Evolutionary conservation across 2,329 filamentous ascomycete genomes (phyloP).

Genomic region (Neopestalotiopsis sp.): DNA sequence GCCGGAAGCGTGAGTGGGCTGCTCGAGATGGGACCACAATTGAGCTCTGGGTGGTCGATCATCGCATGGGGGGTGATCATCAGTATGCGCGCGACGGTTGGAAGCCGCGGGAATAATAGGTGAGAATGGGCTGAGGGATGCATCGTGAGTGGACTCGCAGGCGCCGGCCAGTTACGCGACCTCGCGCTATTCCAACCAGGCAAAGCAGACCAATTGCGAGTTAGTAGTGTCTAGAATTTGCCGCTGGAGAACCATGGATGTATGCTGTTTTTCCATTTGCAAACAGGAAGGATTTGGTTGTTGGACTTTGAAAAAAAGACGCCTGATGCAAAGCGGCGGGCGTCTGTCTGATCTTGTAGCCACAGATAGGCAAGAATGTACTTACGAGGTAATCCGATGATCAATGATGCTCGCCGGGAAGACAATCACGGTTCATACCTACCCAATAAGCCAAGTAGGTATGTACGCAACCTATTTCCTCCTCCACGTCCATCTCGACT

Average conservation of each 20-base stretch:
- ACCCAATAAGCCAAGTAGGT: too few relatives aligned
- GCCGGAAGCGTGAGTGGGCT: background rate
- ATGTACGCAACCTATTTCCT: background rate
- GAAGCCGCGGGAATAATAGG: slow-evolving; percentile 10
- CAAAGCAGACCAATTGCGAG: background rate
- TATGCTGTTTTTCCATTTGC: background rate
- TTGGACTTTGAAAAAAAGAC: too few relatives aligned
- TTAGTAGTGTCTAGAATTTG: background rate
- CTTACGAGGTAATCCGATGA: background rate
- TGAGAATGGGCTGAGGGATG: slow-evolving; percentile 1
- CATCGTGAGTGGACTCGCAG: slow-evolving; percentile 32
- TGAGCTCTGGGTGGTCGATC: background rate
- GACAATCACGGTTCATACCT: background rate
- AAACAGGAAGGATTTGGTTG: background rate
- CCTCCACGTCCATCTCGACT: background rate
- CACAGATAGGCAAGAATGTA: background rate
- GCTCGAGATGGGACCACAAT: background rate
- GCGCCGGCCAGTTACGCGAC: slow-evolving; percentile 38
- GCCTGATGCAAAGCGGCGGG: too few relatives aligned
- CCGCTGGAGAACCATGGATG: background rate
- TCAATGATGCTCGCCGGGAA: background rate
- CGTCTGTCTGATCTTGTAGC: too few relatives aligned
- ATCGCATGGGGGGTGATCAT: background rate
- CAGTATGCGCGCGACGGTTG: background rate
- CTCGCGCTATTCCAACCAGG: slow-evolving; percentile 16